Evolutionary conservation across 352 stramenopile genomes (phyloP).

Genomic region (Globisporangium acanthophoron): DNA sequence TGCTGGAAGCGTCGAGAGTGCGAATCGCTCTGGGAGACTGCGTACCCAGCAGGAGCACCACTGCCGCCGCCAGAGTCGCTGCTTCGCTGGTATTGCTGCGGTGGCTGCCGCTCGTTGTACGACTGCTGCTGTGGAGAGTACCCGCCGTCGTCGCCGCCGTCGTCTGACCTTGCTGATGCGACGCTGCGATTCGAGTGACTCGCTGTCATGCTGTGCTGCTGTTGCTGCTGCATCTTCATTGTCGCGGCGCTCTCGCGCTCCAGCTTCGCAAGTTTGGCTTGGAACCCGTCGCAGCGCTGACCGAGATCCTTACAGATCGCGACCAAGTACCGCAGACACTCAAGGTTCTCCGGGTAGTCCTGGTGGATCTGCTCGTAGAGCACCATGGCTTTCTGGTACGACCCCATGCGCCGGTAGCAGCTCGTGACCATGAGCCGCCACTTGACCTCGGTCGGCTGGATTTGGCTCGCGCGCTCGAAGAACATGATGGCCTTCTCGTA

Average conservation of each 20-base stretch:
- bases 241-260: slow-evolving; percentile 49
- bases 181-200: slow-evolving; percentile 15
- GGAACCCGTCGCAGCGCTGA: slow-evolving; percentile 89
- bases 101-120: slow-evolving; percentile 15
- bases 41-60: background rate
- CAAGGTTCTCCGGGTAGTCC: slow-evolving; percentile 92
- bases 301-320: slow-evolving; percentile 94
- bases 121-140: slow-evolving; percentile 25
- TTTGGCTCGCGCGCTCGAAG: slow-evolving; percentile 92
- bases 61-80: slow-evolving; percentile 13
- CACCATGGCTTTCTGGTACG: slow-evolving; percentile 89
- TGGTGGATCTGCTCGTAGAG: slow-evolving; percentile 94
- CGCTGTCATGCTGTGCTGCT: slow-evolving; percentile 11
- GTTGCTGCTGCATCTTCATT: slow-evolving; percentile 26
- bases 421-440: slow-evolving; percentile 96
- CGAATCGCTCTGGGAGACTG: slow-evolving; percentile 1
- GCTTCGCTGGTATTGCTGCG: slow-evolving; percentile 27
- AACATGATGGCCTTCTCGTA: slow-evolving; percentile 97
- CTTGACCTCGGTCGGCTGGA: slow-evolving; percentile 95
- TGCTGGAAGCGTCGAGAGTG: slow-evolving; percentile 21
- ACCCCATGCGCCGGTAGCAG: slow-evolving; percentile 93
- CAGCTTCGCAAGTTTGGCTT: slow-evolving; percentile 90
- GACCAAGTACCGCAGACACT: slow-evolving; percentile 90
- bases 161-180: slow-evolving; percentile 21
- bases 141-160: slow-evolving; percentile 19